Evolutionary conservation across 352 stramenopile genomes (phyloP).

Genomic region (Thalassiosira hispida): DNA sequence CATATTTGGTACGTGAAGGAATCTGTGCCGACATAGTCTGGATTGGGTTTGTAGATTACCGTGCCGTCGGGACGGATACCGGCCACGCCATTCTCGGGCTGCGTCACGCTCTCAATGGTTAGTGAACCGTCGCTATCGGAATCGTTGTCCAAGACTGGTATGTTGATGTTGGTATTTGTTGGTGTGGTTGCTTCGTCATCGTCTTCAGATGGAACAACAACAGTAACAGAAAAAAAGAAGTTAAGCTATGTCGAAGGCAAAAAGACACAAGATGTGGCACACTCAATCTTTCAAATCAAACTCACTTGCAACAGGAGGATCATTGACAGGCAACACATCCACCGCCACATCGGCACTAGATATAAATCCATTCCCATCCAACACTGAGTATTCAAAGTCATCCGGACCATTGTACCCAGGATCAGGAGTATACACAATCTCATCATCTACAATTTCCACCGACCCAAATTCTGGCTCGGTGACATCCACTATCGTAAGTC

Average conservation of each 20-base stretch:
- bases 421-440: constrained; percentile 30
- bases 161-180: constrained; percentile 5
- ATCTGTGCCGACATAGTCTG: constrained; percentile 13
- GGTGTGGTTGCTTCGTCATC: not conserved
- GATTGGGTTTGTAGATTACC: constrained; percentile 20
- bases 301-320: constrained; percentile 10
- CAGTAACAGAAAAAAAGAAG: not conserved
- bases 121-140: constrained; percentile 12
- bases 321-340: constrained; percentile 14
- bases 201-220: not conserved
- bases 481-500: constrained; percentile 8
- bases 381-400: constrained; percentile 7
- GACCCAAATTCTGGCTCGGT: constrained; percentile 15
- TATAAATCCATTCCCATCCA: constrained; percentile 22
- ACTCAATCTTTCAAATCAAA: not conserved
- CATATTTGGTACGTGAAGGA: constrained; percentile 30
- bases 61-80: constrained; percentile 19
- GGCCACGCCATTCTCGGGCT: constrained; percentile 10
- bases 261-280: not conserved
- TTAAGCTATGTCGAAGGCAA: not conserved
- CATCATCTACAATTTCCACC: constrained; percentile 11
- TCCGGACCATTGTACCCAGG: constrained; percentile 22
- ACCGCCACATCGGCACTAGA: not conserved
- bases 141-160: constrained; percentile 29
- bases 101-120: not conserved